Percentiles rank a stretch among this genome's conserved stretches.
These are phyloP conservation scores for Backusella parvicylindrica DNA, from an alignment of 192 early-diverging fungal species.

Conservation along the genomic window DNA sequence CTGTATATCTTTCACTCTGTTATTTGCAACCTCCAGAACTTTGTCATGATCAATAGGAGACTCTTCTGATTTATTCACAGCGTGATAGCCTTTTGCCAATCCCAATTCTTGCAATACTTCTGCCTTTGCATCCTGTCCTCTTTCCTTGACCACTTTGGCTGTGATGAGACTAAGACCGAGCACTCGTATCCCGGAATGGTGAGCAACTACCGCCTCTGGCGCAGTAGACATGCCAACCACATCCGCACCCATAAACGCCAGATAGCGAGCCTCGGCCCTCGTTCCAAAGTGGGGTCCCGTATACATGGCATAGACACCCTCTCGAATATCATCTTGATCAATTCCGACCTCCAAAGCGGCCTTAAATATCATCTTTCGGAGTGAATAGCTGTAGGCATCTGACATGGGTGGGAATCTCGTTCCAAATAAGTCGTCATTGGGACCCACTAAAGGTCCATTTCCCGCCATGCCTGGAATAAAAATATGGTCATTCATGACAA, in stretches of 20 bases:
- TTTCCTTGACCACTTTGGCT: conserved; percentile 52
- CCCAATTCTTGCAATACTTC: conserved; percentile 14
- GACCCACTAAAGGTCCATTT: conserved; percentile 78
- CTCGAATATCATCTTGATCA: conserved; percentile 52
- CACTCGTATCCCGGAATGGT: conserved; percentile 78
- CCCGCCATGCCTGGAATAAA: conserved; percentile 74
- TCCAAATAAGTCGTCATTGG: conserved; percentile 78
- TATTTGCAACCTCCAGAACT: conserved; percentile 56
- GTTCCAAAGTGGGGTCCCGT: conserved; percentile 87
- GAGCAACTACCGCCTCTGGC: conserved; percentile 85
- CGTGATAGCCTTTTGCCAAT: conserved; percentile 11
- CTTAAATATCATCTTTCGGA: conserved; percentile 69
- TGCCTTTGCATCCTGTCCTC: conserved; percentile 42
- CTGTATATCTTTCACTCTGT: conserved; percentile 53
- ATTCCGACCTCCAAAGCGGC: conserved; percentile 50
- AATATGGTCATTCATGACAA: conserved; percentile 75
- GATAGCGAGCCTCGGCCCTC: conserved; percentile 72
- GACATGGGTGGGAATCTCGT: conserved; percentile 84
- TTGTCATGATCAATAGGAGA: conserved; percentile 63
- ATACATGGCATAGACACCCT: conserved; percentile 80
- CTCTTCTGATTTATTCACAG: conserved; percentile 34
- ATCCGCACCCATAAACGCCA: conserved; percentile 71
- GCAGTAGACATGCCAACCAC: conserved; percentile 87
- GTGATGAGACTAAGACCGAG: conserved; percentile 81
- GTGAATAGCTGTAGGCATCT: conserved; percentile 76